phyloP scores from a whole-genome alignment of 306 rosid genomes.

The Cucurbita ficifolia region DNA sequence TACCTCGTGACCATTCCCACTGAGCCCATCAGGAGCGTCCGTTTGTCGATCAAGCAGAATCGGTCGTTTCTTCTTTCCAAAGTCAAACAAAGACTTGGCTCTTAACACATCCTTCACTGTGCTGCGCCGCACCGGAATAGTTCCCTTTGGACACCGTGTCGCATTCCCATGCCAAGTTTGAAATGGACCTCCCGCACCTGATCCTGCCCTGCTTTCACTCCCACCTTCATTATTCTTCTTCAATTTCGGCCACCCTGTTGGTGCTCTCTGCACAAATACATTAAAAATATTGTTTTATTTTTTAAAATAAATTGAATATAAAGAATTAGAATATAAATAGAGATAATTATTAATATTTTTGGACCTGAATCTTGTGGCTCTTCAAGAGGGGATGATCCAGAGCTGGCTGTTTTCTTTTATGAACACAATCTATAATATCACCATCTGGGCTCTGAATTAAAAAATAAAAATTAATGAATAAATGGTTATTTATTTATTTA shows the following conservation, averaged over 20 bases:
- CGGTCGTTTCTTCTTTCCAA: constrained; percentile 50
- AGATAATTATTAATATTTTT: too few species aligned
- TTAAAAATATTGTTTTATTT: not conserved
- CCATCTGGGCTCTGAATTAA: constrained; percentile 53
- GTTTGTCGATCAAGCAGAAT: not conserved
- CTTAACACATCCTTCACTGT: constrained; percentile 44
- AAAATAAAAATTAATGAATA: not conserved
- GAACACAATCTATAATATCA: constrained; percentile 36
- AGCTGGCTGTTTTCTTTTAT: constrained; percentile 38
- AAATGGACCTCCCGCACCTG: constrained; percentile 14
- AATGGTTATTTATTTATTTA: not conserved
- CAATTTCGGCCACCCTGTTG: constrained; percentile 39
- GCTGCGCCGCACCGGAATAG: constrained; percentile 69
- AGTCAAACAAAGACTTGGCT: constrained; percentile 67
- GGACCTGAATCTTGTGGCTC: constrained; percentile 41
- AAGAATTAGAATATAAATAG: too few species aligned
- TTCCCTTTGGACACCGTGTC: constrained; percentile 67
- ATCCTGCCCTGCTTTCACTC: not conserved
- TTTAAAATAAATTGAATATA: not conserved
- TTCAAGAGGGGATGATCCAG: constrained; percentile 35
- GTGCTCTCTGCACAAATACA: constrained; percentile 29
- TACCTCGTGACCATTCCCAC: constrained; percentile 87
- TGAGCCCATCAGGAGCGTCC: constrained; percentile 58
- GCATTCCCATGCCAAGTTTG: constrained; percentile 86
- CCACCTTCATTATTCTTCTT: not conserved